Conservation (phyloP, 805 yeast species). For the Sungouiella thailandica region DNA sequence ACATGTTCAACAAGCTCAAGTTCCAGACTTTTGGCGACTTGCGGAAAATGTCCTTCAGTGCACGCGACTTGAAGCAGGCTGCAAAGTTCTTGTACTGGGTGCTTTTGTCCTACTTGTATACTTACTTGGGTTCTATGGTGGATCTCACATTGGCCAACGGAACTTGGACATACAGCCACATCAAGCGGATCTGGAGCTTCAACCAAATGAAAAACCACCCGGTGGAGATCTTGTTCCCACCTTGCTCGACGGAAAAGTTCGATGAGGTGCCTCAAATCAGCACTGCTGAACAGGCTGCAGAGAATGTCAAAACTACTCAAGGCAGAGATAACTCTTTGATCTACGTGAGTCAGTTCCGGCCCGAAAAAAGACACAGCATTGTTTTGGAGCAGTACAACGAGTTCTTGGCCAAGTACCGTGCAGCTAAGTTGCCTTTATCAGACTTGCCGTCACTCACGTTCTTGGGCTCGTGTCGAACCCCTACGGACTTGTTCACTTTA, state of each 20-base stretch:
- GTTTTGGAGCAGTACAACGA: slow-evolving; percentile 59
- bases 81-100: slow-evolving; percentile 66
- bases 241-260: slow-evolving; percentile 68
- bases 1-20: slow-evolving; percentile 69
- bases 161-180: slow-evolving; percentile 86
- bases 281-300: neutral
- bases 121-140: slow-evolving; percentile 60
- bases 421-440: slow-evolving; percentile 13
- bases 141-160: slow-evolving; percentile 73
- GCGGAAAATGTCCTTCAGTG: slow-evolving; percentile 15
- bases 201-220: slow-evolving; percentile 22
- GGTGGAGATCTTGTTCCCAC: slow-evolving; percentile 69
- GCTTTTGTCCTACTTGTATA: slow-evolving; percentile 56
- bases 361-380: slow-evolving; percentile 85
- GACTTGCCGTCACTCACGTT: slow-evolving; percentile 56
- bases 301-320: slow-evolving; percentile 11
- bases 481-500: slow-evolving; percentile 59
- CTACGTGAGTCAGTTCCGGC: slow-evolving; percentile 88
- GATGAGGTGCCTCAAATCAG: slow-evolving; percentile 5
- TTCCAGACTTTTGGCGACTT: slow-evolving; percentile 16
- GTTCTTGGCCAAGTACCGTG: slow-evolving; percentile 35
- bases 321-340: slow-evolving; percentile 40
- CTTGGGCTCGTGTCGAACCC: slow-evolving; percentile 79
- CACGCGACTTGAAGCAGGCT: slow-evolving; percentile 23
- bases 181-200: slow-evolving; percentile 56